Percentiles rank a stretch among this genome's conserved stretches.
These are phyloP conservation scores for Fraxinus excelsior DNA, from an alignment of 257 asterid genomes.

Conservation along the genomic window DNA sequence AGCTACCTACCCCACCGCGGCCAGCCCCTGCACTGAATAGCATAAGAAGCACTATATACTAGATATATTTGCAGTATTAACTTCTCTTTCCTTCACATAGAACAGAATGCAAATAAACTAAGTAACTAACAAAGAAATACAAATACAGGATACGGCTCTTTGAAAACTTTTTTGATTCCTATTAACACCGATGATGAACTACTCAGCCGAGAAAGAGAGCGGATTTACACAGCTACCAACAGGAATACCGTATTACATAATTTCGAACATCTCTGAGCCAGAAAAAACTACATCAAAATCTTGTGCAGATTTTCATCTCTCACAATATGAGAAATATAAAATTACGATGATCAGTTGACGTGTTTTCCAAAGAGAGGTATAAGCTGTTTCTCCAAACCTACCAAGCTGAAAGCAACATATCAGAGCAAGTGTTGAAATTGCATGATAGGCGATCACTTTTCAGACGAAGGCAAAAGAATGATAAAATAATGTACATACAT, in stretches of 20 bases:
- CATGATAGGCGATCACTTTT: background rate
- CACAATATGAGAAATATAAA: background rate
- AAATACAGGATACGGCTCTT: background rate
- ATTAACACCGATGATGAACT: background rate
- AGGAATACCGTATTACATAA: background rate
- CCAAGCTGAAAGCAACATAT: constrained; percentile 51
- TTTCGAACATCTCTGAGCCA: background rate
- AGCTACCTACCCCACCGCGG: too few relatives aligned
- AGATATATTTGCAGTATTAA: background rate
- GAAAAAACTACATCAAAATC: background rate
- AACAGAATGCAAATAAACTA: background rate
- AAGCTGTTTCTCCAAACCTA: constrained; percentile 90
- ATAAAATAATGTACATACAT: constrained; percentile 45
- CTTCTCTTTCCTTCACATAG: background rate
- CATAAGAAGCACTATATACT: too few relatives aligned
- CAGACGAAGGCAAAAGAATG: constrained; percentile 7
- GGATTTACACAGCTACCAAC: background rate
- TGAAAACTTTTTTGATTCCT: background rate
- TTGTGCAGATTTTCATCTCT: constrained; percentile 1
- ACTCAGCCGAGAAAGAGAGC: background rate
- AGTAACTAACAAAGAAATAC: background rate
- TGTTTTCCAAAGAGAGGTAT: constrained; percentile 48
- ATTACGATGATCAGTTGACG: background rate
- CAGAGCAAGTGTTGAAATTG: constrained; percentile 8
- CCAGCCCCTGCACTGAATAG: too few relatives aligned